Conservation (phyloP, 2,329 filamentous ascomycete species). For the Bisporella sp. region DNA sequence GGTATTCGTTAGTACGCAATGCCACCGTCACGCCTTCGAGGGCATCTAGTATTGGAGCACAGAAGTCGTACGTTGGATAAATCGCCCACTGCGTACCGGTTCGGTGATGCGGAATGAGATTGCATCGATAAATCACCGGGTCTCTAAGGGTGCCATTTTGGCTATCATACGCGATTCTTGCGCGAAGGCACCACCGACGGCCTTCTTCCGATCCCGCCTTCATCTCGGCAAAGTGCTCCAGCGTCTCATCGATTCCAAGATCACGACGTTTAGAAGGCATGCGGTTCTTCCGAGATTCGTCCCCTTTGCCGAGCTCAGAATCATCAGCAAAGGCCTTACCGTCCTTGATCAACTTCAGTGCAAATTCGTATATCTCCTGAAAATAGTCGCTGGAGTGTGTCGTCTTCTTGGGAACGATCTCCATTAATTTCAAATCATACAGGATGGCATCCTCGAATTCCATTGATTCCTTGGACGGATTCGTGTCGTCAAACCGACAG, state of each 20-base stretch:
- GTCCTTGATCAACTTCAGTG: slow-evolving; percentile 74
- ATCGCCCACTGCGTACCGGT: slow-evolving; percentile 73
- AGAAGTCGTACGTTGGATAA: slow-evolving; percentile 79
- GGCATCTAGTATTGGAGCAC: slow-evolving; percentile 70
- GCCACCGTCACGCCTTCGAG: slow-evolving; percentile 75
- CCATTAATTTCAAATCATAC: slow-evolving; percentile 85
- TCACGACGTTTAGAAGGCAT: slow-evolving; percentile 77
- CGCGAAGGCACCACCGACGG: slow-evolving; percentile 81
- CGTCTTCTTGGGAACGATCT: slow-evolving; percentile 78
- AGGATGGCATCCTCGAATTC: slow-evolving; percentile 93
- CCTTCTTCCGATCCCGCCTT: slow-evolving; percentile 77
- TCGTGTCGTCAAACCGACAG: slow-evolving; percentile 94
- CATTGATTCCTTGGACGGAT: slow-evolving; percentile 93
- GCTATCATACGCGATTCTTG: slow-evolving; percentile 86
- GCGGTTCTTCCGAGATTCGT: slow-evolving; percentile 74
- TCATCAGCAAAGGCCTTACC: slow-evolving; percentile 93
- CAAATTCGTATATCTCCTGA: slow-evolving; percentile 81
- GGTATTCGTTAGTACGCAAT: slow-evolving; percentile 74
- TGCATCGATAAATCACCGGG: slow-evolving; percentile 96
- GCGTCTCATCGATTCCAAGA: slow-evolving; percentile 70
- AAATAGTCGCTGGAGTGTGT: slow-evolving; percentile 98
- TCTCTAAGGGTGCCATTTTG: slow-evolving; percentile 95
- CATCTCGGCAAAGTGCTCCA: slow-evolving; percentile 89
- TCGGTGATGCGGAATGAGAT: slow-evolving; percentile 57
- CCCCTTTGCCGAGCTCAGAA: slow-evolving; percentile 84